A percentile compares a stretch with the other conserved stretches of the same genome.
Conservation (phyloP, 805 yeast genomes). For the Teunomyces kruisii region DNA sequence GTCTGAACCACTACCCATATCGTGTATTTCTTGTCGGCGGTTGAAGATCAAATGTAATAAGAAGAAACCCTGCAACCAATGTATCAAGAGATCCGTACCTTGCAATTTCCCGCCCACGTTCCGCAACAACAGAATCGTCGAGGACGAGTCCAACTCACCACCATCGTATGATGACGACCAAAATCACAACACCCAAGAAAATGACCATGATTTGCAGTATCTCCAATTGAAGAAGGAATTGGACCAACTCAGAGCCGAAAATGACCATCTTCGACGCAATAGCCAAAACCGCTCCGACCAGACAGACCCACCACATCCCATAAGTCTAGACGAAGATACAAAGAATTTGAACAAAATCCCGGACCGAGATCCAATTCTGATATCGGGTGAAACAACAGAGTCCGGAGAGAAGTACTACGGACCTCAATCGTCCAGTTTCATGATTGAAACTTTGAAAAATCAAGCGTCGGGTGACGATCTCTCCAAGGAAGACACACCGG, state of each 20-base stretch:
- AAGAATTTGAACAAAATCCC: not conserved
- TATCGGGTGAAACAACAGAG: slow-evolving; percentile 39
- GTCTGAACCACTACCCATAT: slow-evolving; percentile 31
- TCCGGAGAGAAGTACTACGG: slow-evolving; percentile 48
- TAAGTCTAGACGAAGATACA: not conserved
- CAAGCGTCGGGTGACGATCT: slow-evolving; percentile 22
- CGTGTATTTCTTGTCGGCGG: slow-evolving; percentile 37
- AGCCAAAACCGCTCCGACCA: slow-evolving; percentile 15
- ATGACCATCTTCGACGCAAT: slow-evolving; percentile 17
- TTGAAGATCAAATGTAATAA: slow-evolving; percentile 37
- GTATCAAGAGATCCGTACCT: slow-evolving; percentile 32
- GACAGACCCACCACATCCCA: slow-evolving; percentile 10
- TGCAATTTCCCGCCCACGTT: slow-evolving; percentile 50
- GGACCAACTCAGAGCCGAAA: slow-evolving; percentile 19
- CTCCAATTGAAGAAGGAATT: slow-evolving; percentile 14
- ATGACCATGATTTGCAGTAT: not conserved
- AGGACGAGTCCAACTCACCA: slow-evolving; percentile 12
- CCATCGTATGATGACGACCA: not conserved
- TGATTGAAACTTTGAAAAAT: slow-evolving; percentile 39
- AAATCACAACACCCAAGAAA: not conserved
- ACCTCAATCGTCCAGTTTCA: slow-evolving; percentile 48
- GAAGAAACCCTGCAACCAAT: slow-evolving; percentile 41
- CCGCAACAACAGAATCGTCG: slow-evolving; percentile 37
- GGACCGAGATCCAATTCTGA: slow-evolving; percentile 11
- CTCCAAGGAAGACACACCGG: slow-evolving; percentile 18